These are phyloP conservation scores for Lichtheimia hyalospora DNA, from an alignment of 371 early-diverging fungal species.

Conservation along the genomic window DNA sequence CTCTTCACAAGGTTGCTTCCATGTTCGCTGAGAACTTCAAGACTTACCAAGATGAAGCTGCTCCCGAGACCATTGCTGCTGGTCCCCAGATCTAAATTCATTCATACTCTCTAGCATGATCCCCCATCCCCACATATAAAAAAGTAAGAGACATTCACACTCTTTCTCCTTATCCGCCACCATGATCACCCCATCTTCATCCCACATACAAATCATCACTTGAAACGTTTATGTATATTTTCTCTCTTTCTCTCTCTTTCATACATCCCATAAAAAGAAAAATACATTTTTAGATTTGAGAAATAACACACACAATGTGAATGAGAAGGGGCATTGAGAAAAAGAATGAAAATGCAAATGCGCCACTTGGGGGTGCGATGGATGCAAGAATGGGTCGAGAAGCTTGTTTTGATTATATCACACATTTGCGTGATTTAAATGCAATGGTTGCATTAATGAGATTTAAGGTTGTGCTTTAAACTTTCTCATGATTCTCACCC, in stretches of 20 bases:
- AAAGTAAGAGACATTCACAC: not conserved
- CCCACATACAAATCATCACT: not conserved
- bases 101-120: not conserved
- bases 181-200: not conserved
- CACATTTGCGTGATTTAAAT: not conserved
- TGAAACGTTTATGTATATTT: not conserved
- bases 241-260: not conserved
- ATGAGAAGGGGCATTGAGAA: not conserved
- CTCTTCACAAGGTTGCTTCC: conserved; percentile 73
- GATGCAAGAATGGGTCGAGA: not conserved
- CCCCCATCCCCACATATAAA: conserved; percentile 5
- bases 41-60: conserved; percentile 80
- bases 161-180: not conserved
- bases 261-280: conserved; percentile 1
- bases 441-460: not conserved
- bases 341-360: not conserved
- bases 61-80: conserved; percentile 74
- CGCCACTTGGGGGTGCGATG: not conserved
- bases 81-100: conserved; percentile 54
- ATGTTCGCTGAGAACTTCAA: conserved; percentile 92
- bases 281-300: not conserved
- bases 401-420: not conserved
- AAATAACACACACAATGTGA: not conserved
- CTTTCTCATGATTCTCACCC: too few species aligned
- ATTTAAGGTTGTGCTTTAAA: not conserved